Base-by-base conservation (phyloP, 2,329 filamentous ascomycete species). In the Graphilbum fragrans region DNA sequence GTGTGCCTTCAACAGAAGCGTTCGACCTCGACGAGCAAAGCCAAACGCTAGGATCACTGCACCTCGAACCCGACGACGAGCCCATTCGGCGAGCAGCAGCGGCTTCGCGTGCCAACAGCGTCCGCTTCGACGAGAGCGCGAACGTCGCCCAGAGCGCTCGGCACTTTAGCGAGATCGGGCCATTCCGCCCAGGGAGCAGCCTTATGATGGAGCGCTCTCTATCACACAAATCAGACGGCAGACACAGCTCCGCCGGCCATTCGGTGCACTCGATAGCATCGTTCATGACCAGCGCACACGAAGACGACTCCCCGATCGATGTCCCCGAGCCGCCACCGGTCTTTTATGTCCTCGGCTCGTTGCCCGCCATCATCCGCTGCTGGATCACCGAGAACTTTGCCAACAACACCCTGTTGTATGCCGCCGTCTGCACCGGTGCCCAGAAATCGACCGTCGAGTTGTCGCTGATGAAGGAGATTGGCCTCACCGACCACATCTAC, bases 181-280 rank as follows among this genome's bases (percentile, higher is more conserved):
- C 84, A 21, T 67, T 78, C 37, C 73, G 90, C 39, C 87, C 86
- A 19, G 76, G 79, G 20, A 93, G 86, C 58, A 82, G 86, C 29
- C 69, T 95, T 53, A 78, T 95, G 77, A 92, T 84, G 60, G 92
- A 98, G 62, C 79, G 92, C 16, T 85, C 87, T 1, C 73, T 86
- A 16, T 98, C 92, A 11, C 87, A 96, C 68, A 94, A 94, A 56
- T 96, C 92, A 1, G 90, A 98, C 57, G 92, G 92, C 29, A 75
- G 90, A 47, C 86, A 94, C 55, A 96, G 90, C 59, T 96, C 88
- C 9, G 80, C 86, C n/a, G 86, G 86, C 35, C 72, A 77, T 48
- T 74, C 77, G 1, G 65, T 74, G 31, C 75, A 80, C 58, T 94
- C 86, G 9, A 75, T 78, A 43, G 76, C 78, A 14, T 86, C 83